Evolutionary conservation across 163 green algal genomes (phyloP), one percentile per base, ranked within the genome.

Genomic region (Volvox carteri): DNA sequence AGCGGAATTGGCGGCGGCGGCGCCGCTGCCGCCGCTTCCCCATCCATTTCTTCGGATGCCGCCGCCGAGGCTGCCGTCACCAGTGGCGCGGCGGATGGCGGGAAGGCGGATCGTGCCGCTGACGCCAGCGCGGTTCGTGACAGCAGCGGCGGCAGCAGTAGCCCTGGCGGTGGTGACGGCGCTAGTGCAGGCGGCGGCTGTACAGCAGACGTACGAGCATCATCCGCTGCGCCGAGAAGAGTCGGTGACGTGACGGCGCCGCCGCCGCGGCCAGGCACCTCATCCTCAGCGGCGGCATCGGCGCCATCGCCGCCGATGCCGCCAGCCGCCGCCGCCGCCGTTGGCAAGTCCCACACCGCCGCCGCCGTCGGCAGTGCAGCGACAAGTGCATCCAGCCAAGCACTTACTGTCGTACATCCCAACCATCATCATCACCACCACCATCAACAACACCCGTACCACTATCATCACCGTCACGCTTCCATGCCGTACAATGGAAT

Each of bases 361-460:
- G 41, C 18, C n/a, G n/a, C n/a, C n/a, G n/a, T n/a, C n/a, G n/a
- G n/a, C n/a, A n/a, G n/a, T n/a, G n/a, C n/a, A n/a, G n/a, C n/a
- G n/a, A n/a, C n/a, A n/a, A n/a, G n/a, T n/a, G n/a, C n/a, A 37
- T 2, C n/a, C 30, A 84, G 75, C 48, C 75, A 84, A 30, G 75
- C 75, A 11, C 75, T 84, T 1, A 48, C 75, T n/a, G 75, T 84
- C 30, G 46, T 84, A 46, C 74, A 11, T 3, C 18, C 46, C n/a
- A 23, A 14, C 11, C 0, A 28, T 25, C 23, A 86, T 9, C 39
- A 19, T 25, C 56, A 75, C 12, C 30, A 75, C 6, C 78, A 56
- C 6, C 39, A 86, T 44, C 76, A 35, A 11, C 19, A 75, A 6
- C 78, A 56, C 6, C 39, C 74, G 25, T 52, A 35, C 9, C 19